Evolutionary conservation across 495 filamentous ascomycete genomes (phyloP), one percentile per base, ranked within the genome.

Genomic region (Aspergillus diversus): DNA sequence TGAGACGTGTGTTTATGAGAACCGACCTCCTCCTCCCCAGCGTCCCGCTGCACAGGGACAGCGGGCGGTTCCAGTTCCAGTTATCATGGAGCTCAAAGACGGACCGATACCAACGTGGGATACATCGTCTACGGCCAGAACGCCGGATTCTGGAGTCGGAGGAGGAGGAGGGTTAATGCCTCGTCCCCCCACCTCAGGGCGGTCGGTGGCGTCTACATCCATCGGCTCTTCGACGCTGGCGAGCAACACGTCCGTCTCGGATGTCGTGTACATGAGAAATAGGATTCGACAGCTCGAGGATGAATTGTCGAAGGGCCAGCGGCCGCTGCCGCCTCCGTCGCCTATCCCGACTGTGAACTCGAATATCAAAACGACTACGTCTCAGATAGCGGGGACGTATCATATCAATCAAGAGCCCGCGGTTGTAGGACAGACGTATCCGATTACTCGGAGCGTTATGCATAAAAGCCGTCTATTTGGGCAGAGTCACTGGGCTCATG

Each of bases 401-500:
- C 66, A 75, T 58, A 31, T 74, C 4, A 65, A 70, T 12, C 60
- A 63, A 31, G 77, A 77, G 55, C 71, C 52, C 5, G 47, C 50
- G 0, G 16, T 60, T 0, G 61, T 62, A 33, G 70, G 70, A 33
- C 66, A 74, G 16, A 13, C 7, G 5, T 34, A 55, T 4, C 57
- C 67, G 0, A 73, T 81, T 4, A 68, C 60, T 32, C 73, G 75
- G 4, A 73, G 75, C 31, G 73, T 86, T 34, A 73, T 76, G 16
- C 83, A 87, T 60, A 87, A 87, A 68, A 77, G 74, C 0, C 77
- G 84, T 0, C 48, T 82, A 4, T 84, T 86, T 66, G 85, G 84
- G 0, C 82, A 83, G 55, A 86, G 81, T 55, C 84, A 85, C 62
- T 84, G 83, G 84, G 80, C 84, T 59, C 81, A 75, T 61, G 75